Conservation (phyloP, 192 early-diverging fungal genomes). For the Coemansia sp. region DNA sequence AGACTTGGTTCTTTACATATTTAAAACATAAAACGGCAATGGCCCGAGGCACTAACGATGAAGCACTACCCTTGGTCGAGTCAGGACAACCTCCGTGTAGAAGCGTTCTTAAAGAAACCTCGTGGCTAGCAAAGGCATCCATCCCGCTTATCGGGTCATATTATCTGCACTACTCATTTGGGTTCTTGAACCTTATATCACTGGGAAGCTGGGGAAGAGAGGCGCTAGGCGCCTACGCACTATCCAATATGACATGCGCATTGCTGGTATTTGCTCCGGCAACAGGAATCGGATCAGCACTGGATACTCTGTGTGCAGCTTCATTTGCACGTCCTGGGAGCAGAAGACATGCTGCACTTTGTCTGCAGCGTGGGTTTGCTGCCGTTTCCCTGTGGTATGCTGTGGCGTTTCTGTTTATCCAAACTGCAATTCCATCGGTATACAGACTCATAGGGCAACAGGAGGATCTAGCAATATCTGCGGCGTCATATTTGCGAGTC, state of each 20-base stretch:
- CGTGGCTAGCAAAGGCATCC: conserved; percentile 36
- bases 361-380: conserved; percentile 79
- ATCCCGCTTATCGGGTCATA: conserved; percentile 62
- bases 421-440: conserved; percentile 67
- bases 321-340: conserved; percentile 65
- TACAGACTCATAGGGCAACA: conserved; percentile 73
- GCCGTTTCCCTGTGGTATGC: conserved; percentile 64
- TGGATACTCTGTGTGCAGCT: conserved; percentile 75
- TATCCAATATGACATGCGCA: conserved; percentile 70
- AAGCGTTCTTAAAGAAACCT: conserved; percentile 18
- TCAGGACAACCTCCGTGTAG: not conserved
- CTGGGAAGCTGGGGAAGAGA: conserved; percentile 62
- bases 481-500: conserved; percentile 67
- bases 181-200: conserved; percentile 63
- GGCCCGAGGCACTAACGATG: not conserved
- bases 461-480: conserved; percentile 65
- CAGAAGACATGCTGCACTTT: conserved; percentile 62
- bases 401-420: conserved; percentile 70
- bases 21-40: not conserved
- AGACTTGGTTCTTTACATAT: too few relatives aligned
- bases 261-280: conserved; percentile 72
- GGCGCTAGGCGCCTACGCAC: conserved; percentile 65
- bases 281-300: conserved; percentile 69
- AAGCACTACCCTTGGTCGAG: conserved; percentile 20
- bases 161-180: conserved; percentile 67